Percentiles rank a stretch among this genome's conserved stretches.
phyloP scores from a whole-genome alignment of 768 basidiomycete genomes.

The Termitomyces heimii region DNA sequence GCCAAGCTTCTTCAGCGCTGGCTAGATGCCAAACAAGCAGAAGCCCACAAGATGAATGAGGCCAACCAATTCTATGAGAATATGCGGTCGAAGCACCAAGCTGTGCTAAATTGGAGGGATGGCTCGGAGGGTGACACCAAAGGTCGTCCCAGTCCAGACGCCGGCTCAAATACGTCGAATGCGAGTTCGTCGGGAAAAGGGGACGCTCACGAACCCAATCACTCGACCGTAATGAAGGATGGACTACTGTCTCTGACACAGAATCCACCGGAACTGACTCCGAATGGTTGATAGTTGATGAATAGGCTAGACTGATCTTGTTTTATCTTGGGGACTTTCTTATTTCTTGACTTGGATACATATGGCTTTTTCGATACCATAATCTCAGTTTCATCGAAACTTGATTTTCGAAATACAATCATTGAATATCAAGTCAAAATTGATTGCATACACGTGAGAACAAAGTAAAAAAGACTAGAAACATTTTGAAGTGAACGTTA shows the following conservation, averaged over 20 bases:
- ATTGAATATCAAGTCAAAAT: background rate
- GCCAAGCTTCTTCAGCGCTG: constrained; percentile 93
- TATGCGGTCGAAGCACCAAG: constrained; percentile 70
- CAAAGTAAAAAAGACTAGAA: constrained; percentile 7
- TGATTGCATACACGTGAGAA: constrained; percentile 19
- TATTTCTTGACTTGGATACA: constrained; percentile 19
- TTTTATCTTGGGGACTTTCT: constrained; percentile 27
- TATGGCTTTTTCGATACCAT: background rate
- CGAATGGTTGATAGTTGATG: constrained; percentile 84
- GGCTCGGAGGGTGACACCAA: constrained; percentile 21
- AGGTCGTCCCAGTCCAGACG: constrained; percentile 17
- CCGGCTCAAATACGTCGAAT: constrained; percentile 23
- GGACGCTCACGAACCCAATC: constrained; percentile 43
- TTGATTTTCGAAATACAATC: background rate
- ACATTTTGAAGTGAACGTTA: constrained; percentile 14
- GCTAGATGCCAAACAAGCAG: constrained; percentile 91
- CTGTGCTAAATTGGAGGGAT: constrained; percentile 54
- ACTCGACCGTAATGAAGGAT: constrained; percentile 54
- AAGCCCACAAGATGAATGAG: constrained; percentile 94
- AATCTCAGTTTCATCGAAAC: background rate
- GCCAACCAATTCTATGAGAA: constrained; percentile 87
- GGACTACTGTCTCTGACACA: constrained; percentile 64
- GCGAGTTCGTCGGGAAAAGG: constrained; percentile 64
- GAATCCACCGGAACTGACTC: constrained; percentile 76
- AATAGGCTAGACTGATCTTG: constrained; percentile 17